Evolutionary conservation across 177 flowering plant species (phyloP).

Genomic region (Vitis hybrid): DNA sequence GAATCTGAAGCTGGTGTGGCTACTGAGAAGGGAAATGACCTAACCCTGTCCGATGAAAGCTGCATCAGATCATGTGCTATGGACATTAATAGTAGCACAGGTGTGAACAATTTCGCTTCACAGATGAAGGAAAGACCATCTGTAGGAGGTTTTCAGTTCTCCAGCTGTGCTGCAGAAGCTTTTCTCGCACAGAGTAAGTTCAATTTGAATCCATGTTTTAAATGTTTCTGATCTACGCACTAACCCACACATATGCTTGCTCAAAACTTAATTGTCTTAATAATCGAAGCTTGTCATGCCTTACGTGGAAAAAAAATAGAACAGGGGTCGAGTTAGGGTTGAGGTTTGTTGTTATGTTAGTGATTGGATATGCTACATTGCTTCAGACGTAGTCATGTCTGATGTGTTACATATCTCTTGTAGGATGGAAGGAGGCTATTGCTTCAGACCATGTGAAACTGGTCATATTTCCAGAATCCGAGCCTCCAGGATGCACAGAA

Average conservation of each 20-base stretch:
- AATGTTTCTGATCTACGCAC: neutral
- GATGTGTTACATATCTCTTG: constrained; percentile 7
- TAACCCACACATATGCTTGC: no score
- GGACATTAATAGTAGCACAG: constrained; percentile 11
- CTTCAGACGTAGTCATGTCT: no score
- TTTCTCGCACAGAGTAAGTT: constrained; percentile 72
- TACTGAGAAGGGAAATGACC: constrained; percentile 21
- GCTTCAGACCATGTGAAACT: constrained; percentile 67
- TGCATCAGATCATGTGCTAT: constrained; percentile 16
- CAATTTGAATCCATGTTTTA: neutral
- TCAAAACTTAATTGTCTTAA: neutral
- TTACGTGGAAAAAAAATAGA: no score
- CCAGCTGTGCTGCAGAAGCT: constrained; percentile 46
- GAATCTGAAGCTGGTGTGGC: constrained; percentile 20
- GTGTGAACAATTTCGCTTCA: neutral
- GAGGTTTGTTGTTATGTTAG: no score
- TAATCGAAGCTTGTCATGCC: no score
- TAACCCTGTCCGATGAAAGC: constrained; percentile 15
- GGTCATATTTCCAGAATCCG: constrained; percentile 39
- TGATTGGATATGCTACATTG: neutral
- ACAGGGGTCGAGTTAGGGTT: no score
- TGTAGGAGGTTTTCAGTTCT: constrained; percentile 29
- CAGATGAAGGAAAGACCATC: constrained; percentile 12
- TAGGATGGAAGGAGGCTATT: constrained; percentile 90
- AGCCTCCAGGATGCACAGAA: constrained; percentile 41